Conservation (phyloP, 345 rosid species). For the Abelmoschus esculentus region DNA sequence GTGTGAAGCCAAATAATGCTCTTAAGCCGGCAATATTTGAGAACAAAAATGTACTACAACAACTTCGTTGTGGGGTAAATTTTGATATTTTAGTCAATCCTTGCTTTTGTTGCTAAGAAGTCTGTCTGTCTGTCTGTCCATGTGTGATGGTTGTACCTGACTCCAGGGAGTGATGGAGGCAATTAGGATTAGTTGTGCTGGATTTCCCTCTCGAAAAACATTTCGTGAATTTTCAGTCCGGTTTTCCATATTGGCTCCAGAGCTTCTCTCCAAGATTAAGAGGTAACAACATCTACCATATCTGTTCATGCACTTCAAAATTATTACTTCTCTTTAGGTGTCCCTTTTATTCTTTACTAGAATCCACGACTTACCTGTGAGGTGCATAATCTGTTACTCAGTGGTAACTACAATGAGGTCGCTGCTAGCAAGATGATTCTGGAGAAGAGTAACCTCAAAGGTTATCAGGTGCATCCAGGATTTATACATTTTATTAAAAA, state of each 20-base stretch:
- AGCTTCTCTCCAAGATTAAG: slow-evolving; percentile 40
- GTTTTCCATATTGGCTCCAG: slow-evolving; percentile 60
- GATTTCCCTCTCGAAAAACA: slow-evolving; percentile 83
- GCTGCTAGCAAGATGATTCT: slow-evolving; percentile 73
- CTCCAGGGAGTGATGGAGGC: slow-evolving; percentile 97
- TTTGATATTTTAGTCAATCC: slow-evolving; percentile 21
- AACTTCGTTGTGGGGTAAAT: slow-evolving; percentile 96
- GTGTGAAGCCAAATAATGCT: slow-evolving; percentile 93
- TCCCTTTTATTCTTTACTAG: slow-evolving; percentile 2
- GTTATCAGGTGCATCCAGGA: slow-evolving; percentile 59
- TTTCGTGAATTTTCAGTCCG: slow-evolving; percentile 67
- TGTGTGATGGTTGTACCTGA: slow-evolving; percentile 11
- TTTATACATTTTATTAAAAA: neutral
- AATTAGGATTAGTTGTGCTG: slow-evolving; percentile 97
- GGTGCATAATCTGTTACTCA: slow-evolving; percentile 11
- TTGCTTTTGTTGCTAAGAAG: neutral
- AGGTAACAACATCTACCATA: slow-evolving; percentile 39
- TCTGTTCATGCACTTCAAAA: slow-evolving; percentile 9
- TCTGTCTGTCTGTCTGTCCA: slow-evolving; percentile 1
- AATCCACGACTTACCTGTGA: slow-evolving; percentile 2
- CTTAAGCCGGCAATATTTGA: slow-evolving; percentile 91
- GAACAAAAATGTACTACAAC: slow-evolving; percentile 70
- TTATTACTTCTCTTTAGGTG: neutral
- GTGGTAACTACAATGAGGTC: slow-evolving; percentile 54
- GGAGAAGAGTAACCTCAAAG: slow-evolving; percentile 65